phyloP scores from a whole-genome alignment of 1,284 basidiomycete species.

The Marasmius oreades region DNA sequence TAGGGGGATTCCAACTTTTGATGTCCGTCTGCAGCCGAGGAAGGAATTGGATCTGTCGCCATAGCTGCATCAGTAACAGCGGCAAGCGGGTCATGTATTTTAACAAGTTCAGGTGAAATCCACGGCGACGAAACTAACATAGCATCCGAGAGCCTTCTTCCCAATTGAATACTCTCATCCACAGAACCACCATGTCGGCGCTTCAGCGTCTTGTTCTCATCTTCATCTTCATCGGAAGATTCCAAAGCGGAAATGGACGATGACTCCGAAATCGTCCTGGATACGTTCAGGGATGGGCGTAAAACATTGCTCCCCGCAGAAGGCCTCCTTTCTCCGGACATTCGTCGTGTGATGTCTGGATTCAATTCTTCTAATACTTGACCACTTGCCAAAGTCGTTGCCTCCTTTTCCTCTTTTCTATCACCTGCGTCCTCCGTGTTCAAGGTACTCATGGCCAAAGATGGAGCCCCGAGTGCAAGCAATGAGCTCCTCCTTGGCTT shows the following conservation, averaged over 20 bases:
- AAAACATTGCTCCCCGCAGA: not conserved
- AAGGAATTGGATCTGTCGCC: not conserved
- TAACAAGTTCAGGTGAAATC: not conserved
- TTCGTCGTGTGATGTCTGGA: not conserved
- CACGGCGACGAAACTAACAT: slow-evolving; percentile 28
- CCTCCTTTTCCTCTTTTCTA: not conserved
- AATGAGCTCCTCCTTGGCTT: slow-evolving; percentile 32
- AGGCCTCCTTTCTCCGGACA: not conserved
- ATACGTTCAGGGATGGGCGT: slow-evolving; percentile 12
- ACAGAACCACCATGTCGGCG: not conserved
- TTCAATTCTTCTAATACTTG: not conserved
- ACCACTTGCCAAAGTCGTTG: not conserved
- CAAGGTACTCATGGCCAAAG: not conserved
- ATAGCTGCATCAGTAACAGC: not conserved
- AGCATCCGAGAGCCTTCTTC: slow-evolving; percentile 16
- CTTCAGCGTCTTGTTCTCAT: slow-evolving; percentile 10
- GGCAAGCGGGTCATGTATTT: not conserved
- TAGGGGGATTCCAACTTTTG: slow-evolving; percentile 21
- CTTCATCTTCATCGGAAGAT: slow-evolving; percentile 21
- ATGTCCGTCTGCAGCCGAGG: not conserved
- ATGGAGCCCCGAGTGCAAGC: slow-evolving; percentile 12
- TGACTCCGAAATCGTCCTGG: slow-evolving; percentile 23
- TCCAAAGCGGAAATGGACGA: slow-evolving; percentile 38
- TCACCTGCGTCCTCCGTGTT: not conserved
- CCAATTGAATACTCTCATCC: slow-evolving; percentile 6